Evolutionary conservation across 768 basidiomycete genomes (phyloP), one percentile per base, ranked within the genome.

Genomic region (Leccinum longicurvipes): DNA sequence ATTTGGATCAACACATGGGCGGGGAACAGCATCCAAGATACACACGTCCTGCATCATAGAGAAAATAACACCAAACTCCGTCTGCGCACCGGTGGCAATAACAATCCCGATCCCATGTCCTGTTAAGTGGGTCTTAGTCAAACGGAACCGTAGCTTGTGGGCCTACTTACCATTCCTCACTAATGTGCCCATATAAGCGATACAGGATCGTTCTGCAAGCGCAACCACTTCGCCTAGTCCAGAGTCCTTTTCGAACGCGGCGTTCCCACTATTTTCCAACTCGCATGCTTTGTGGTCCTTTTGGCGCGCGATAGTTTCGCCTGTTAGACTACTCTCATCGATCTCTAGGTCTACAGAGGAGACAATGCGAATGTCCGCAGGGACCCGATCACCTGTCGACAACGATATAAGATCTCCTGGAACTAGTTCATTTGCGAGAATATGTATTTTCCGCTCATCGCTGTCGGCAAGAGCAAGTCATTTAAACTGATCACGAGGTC

Each of bases 361-460:
- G 53, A 88, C 77, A 23, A 98, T 78, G 23, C 96, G 87, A 54
- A 98, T 80, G 65, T 98, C 95, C 39, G 96, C 93, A 2, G 95
- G 95, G 21, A 98, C 82, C 36, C 95, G 91, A 69, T 98, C 95
- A 19, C 95, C 95, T 0, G 93, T 94, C 24, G 81, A 75, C 74
- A 98, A 90, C 1, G 86, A 86, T 56, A 98, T 86, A 49, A 98
- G 80, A 67, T 98, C 95, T 28, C 95, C 95, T 0, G 95, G 95
- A 4, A 98, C 91, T n/a, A 98, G 85, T 66, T 96, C 91, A 71
- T 98, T 98, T 0, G 94, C 96, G 29, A 98, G 85, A n/a, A 92
- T 74, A 60, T 92, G 92, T 36, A 84, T 71, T 12, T 82, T 62
- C 83, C 82, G 72, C 87, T 87, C 14, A 71, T 79, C 60, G 24